Evolutionary conservation across 306 rosid genomes (phyloP).

Genomic region (Psophocarpus tetragonolobus): DNA sequence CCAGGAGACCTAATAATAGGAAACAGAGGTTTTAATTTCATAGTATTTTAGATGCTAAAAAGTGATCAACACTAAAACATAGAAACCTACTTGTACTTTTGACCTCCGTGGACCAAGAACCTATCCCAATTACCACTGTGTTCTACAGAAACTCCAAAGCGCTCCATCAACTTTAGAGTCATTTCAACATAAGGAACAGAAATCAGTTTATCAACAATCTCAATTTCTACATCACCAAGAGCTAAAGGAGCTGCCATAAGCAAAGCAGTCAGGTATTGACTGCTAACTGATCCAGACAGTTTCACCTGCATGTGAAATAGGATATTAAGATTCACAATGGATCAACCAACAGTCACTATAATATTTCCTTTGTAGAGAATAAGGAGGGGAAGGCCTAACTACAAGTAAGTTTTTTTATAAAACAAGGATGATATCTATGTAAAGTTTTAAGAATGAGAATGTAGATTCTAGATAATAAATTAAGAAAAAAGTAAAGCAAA

Average conservation of each 20-base stretch:
- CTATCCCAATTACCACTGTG: conserved; percentile 83
- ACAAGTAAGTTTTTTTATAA: neutral
- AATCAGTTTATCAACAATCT: conserved; percentile 89
- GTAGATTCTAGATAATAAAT: neutral
- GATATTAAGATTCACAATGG: conserved; percentile 28
- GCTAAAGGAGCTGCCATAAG: conserved; percentile 99
- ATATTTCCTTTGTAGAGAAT: conserved; percentile 7
- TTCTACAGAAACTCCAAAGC: conserved; percentile 84
- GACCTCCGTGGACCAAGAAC: conserved; percentile 88
- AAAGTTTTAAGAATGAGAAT: neutral
- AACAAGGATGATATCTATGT: neutral
- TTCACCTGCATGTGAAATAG: conserved; percentile 65
- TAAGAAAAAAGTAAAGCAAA: neutral
- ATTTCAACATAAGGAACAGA: conserved; percentile 96
- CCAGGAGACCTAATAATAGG: conserved; percentile 82
- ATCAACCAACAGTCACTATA: conserved; percentile 5
- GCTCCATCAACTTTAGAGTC: conserved; percentile 98
- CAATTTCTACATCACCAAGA: conserved; percentile 88
- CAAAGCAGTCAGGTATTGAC: conserved; percentile 95
- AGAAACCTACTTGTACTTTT: conserved; percentile 89
- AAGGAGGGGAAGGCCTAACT: conserved; percentile 4
- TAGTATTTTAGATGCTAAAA: conserved; percentile 18
- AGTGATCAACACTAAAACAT: conserved; percentile 6
- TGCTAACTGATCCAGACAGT: conserved; percentile 96
- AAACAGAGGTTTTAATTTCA: conserved; percentile 30